A percentile compares a stretch with the other conserved stretches of the same genome.
phyloP scores from a whole-genome alignment of 192 early-diverging fungal species.

The Rhizoclosmatium sp. region DNA sequence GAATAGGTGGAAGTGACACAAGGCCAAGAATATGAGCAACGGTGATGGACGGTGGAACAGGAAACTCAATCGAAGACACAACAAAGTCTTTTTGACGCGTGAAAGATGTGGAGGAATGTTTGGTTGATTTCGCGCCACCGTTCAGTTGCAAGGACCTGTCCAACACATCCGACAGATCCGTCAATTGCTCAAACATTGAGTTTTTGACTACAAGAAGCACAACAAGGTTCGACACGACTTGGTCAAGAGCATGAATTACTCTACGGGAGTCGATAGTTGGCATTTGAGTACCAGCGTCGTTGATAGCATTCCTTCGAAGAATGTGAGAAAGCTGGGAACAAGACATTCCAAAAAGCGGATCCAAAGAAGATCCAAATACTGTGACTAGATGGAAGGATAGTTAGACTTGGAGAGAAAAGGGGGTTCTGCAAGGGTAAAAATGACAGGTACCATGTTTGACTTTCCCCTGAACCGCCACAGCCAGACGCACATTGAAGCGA shows the following conservation, averaged over 20 bases:
- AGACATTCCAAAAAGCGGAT: constrained; percentile 17
- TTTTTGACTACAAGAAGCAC: not conserved
- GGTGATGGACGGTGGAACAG: not conserved
- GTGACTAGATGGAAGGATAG: not conserved
- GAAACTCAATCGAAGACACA: constrained; percentile 14
- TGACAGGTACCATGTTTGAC: not conserved
- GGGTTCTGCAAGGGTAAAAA: not conserved
- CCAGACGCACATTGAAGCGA: not conserved
- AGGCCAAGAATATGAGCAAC: constrained; percentile 21
- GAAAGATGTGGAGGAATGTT: no score
- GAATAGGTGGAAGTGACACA: not conserved
- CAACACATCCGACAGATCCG: not conserved
- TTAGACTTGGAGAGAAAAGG: not conserved
- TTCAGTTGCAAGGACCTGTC: constrained; percentile 3
- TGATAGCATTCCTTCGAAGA: not conserved
- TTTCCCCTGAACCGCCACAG: not conserved
- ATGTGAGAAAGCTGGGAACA: not conserved
- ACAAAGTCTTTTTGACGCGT: constrained; percentile 8
- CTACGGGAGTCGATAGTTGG: constrained; percentile 2
- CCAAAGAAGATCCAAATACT: constrained; percentile 11
- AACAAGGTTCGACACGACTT: not conserved
- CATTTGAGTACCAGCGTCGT: not conserved
- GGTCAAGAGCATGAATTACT: constrained; percentile 1
- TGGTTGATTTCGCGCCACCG: not conserved
- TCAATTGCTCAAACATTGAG: not conserved